phyloP scores from a whole-genome alignment of 2,329 filamentous ascomycete genomes.

The Nemania bipapillata region DNA sequence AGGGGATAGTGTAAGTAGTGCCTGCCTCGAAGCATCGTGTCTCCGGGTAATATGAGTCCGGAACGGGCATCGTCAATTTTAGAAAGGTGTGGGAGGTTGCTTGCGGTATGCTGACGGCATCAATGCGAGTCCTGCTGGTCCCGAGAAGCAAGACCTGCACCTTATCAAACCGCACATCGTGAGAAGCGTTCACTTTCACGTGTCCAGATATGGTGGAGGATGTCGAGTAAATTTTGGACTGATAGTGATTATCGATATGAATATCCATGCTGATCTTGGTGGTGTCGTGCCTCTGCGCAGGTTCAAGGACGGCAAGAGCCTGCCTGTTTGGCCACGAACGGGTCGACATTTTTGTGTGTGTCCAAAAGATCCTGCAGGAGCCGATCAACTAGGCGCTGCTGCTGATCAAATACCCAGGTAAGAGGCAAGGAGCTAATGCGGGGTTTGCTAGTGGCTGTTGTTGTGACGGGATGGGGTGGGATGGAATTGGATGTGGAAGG shows the following conservation, averaged over 20 bases:
- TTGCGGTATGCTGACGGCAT: slow-evolving; percentile 62
- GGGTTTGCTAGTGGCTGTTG: slow-evolving; percentile 30
- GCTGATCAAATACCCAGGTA: slow-evolving; percentile 7
- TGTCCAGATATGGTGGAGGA: slow-evolving; percentile 63
- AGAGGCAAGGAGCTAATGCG: slow-evolving; percentile 22
- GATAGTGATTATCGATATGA: slow-evolving; percentile 64
- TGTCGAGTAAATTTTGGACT: slow-evolving; percentile 66
- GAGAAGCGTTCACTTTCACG: slow-evolving; percentile 58
- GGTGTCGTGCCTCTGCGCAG: slow-evolving; percentile 18
- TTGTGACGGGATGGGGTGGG: slow-evolving; percentile 1
- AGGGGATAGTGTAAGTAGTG: slow-evolving; percentile 63
- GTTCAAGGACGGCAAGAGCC: slow-evolving; percentile 13
- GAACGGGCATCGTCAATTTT: slow-evolving; percentile 53
- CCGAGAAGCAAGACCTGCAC: slow-evolving; percentile 66
- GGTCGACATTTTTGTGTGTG: slow-evolving; percentile 24
- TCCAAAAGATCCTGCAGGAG: neutral
- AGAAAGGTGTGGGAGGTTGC: slow-evolving; percentile 63
- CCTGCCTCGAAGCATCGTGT: slow-evolving; percentile 62
- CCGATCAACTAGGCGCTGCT: neutral
- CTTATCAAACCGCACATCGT: slow-evolving; percentile 61
- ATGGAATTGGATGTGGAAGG: slow-evolving; percentile 7
- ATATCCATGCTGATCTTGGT: slow-evolving; percentile 59
- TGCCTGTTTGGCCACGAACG: slow-evolving; percentile 15
- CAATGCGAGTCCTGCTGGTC: slow-evolving; percentile 61
- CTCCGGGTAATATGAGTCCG: slow-evolving; percentile 59